Base-by-base conservation (phyloP, 179 eudicot genomes). In the Camellia oleifera region DNA sequence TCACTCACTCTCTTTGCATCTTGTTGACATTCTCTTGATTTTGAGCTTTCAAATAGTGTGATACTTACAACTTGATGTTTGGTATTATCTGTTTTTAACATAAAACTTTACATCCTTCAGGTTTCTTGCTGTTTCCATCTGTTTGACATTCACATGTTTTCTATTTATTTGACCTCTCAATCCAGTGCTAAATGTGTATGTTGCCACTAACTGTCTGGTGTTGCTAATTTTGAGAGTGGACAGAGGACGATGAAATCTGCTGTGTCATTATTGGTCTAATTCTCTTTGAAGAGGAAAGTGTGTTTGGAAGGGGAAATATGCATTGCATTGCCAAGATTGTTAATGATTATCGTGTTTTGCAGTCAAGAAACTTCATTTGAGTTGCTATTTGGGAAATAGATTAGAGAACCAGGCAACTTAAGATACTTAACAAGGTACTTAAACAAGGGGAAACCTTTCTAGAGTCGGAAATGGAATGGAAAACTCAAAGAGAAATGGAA, bases 21-120 rank as follows among this genome's bases (percentile, higher is more conserved):
- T 50, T 5, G 4, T 53, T 52, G 44, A 56, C 15, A 26, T 74
- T 13, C 48, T 56, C 64, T 4, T 73, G 20, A 8, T 56, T 73
- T 53, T 32, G 58, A 18, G 60, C 58, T 72, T 52, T 50, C 75
- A n/a, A 46, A 7, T 10, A n/a, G 76, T 72, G 46, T 72, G 60
- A 54, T 32, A 18, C 46, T 26, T 20, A 18, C 12, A 20, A 10
- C 44, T 18, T 72, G 26, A 54, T 74, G 11, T 46, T 46, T 70
- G 74, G 3, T 7, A 72, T 53, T 14, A 42, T 40, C 7, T 44
- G 1, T 42, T 46, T 26, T 69, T 69, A 13, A 46, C 73, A 45
- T 26, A 26, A 26, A 26, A 26, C 32, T 26, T 26, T 26, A 26
- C 48, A 6, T 14, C 2, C 18, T 45, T 3, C 3, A 5, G 8